These are phyloP conservation scores for Citrus mangshanensis DNA, from an alignment of 345 rosid genomes.

Conservation along the genomic window DNA sequence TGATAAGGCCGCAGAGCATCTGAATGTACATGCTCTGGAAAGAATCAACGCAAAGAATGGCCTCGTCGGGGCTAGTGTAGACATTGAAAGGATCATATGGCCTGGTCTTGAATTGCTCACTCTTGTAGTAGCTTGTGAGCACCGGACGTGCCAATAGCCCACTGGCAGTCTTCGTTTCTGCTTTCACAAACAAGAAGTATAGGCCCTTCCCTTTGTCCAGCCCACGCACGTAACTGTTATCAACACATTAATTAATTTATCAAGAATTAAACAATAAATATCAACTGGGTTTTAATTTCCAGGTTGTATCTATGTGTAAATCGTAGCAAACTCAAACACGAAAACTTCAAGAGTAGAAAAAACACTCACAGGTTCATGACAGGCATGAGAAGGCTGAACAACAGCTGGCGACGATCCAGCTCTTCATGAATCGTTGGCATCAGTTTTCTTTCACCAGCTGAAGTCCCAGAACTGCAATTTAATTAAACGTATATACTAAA, in stretches of 20 bases:
- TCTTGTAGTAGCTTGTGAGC: conserved; percentile 88
- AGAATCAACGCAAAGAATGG: conserved; percentile 81
- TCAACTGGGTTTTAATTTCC: neutral
- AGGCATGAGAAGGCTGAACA: conserved; percentile 89
- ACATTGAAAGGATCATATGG: conserved; percentile 76
- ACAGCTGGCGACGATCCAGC: conserved; percentile 61
- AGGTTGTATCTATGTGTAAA: too few relatives aligned
- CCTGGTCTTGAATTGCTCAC: conserved; percentile 72
- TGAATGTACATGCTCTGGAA: conserved; percentile 91
- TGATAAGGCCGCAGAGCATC: conserved; percentile 79
- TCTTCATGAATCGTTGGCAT: conserved; percentile 92
- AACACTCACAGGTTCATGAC: conserved; percentile 79
- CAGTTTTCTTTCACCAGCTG: conserved; percentile 93
- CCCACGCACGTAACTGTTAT: conserved; percentile 65
- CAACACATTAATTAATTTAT: neutral
- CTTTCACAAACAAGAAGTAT: conserved; percentile 74
- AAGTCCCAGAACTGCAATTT: conserved; percentile 81
- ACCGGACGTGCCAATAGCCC: conserved; percentile 92
- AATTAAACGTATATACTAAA: neutral
- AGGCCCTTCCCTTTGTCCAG: conserved; percentile 89
- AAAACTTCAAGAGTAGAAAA: too few relatives aligned
- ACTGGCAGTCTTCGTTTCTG: conserved; percentile 76
- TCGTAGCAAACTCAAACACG: too few relatives aligned
- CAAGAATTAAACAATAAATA: neutral
- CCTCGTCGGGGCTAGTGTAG: conserved; percentile 82